Conservation (phyloP, 129 eudicot genomes). For the Flaveria robusta region DNA sequence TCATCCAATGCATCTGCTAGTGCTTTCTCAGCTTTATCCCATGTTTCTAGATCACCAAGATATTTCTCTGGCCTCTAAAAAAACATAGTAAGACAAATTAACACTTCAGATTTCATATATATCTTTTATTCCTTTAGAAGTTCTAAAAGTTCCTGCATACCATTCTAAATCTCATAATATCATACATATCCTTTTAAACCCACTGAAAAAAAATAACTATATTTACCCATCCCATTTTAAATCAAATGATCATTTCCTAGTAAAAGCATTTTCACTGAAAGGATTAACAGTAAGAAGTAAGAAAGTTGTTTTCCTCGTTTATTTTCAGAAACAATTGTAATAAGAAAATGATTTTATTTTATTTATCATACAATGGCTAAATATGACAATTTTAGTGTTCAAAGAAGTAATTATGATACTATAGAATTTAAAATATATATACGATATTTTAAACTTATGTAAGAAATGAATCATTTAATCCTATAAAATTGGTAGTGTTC, state of each 20-base stretch:
- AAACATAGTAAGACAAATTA: background rate
- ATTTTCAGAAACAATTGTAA: background rate
- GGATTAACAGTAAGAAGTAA: background rate
- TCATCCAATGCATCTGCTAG: conserved; percentile 85
- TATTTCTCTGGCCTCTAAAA: conserved; percentile 91
- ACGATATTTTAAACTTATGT: background rate
- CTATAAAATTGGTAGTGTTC: background rate
- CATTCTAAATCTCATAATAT: no score
- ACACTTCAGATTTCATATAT: background rate
- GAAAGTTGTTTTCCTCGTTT: background rate
- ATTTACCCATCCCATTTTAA: background rate
- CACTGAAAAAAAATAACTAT: background rate
- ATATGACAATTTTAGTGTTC: background rate
- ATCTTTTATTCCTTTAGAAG: no score
- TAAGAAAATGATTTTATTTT: background rate
- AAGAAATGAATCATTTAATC: background rate
- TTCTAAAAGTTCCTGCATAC: no score
- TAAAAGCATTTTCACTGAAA: background rate
- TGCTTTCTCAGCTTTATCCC: conserved; percentile 93
- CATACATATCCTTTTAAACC: no score
- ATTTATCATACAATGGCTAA: background rate
- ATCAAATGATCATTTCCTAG: background rate
- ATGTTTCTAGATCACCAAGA: conserved; percentile 83
- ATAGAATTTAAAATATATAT: background rate
- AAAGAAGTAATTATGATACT: background rate